These are phyloP conservation scores for Teunomyces tritomae DNA, from an alignment of 805 yeast genomes.

Conservation along the genomic window DNA sequence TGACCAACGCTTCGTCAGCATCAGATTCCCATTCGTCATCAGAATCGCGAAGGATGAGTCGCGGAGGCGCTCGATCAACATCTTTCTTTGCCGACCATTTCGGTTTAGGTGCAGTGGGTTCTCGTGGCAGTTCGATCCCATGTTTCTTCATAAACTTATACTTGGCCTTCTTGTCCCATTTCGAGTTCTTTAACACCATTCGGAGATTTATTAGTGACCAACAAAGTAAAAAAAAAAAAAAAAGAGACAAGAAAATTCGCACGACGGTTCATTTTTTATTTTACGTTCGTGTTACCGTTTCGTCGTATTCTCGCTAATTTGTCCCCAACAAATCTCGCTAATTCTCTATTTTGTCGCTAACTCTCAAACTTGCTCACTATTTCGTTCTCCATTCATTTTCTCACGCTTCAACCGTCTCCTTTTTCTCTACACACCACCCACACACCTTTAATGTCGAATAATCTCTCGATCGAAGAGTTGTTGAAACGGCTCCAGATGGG, in stretches of 20 bases:
- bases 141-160: conserved; percentile 38
- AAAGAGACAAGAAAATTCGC: too few relatives aligned
- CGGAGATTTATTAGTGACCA: neutral
- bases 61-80: conserved; percentile 6
- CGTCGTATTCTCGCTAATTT: too few relatives aligned
- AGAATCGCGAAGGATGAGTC: conserved; percentile 23
- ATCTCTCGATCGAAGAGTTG: conserved; percentile 47
- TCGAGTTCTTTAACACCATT: conserved; percentile 43
- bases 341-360: too few relatives aligned
- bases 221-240: too few relatives aligned
- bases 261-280: too few relatives aligned
- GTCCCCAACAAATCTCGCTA: too few relatives aligned
- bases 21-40: conserved; percentile 40
- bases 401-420: too few relatives aligned
- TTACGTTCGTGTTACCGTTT: too few relatives aligned
- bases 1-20: conserved; percentile 38
- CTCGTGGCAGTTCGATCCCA: conserved; percentile 22
- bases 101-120: conserved; percentile 13
- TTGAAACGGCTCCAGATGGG: conserved; percentile 53
- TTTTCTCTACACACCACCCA: neutral
- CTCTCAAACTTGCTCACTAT: too few relatives aligned
- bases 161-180: conserved; percentile 46
- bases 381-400: too few relatives aligned
- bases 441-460: neutral
- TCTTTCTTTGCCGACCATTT: conserved; percentile 36